A percentile compares a stretch with the other conserved stretches of the same genome.
Evolutionary conservation across 805 yeast species (phyloP).

Genomic region (Metschnikowia similis): DNA sequence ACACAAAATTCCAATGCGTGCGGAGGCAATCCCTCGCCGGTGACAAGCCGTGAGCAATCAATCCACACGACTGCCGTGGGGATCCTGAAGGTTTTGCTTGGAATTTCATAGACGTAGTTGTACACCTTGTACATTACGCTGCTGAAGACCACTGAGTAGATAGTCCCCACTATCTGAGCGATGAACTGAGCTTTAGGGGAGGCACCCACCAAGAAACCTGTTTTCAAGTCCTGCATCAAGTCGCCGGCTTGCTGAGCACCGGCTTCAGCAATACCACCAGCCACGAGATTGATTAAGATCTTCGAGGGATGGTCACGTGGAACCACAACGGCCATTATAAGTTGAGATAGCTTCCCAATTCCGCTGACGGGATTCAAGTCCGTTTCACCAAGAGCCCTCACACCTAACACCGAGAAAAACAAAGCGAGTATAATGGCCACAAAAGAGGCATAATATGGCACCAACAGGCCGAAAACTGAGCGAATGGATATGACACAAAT

Average conservation of each 20-base stretch:
- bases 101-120: conserved; percentile 78
- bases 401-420: conserved; percentile 78
- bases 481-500: conserved; percentile 64
- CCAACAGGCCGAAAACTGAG: conserved; percentile 61
- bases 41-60: conserved; percentile 88
- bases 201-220: conserved; percentile 89
- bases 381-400: conserved; percentile 93
- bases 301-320: conserved; percentile 76
- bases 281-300: conserved; percentile 78
- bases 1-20: conserved; percentile 60
- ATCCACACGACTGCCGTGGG: conserved; percentile 98
- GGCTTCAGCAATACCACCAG: conserved; percentile 97
- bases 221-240: conserved; percentile 93
- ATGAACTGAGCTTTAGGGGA: conserved; percentile 87
- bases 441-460: conserved; percentile 67
- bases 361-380: conserved; percentile 97
- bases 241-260: conserved; percentile 99
- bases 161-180: conserved; percentile 86
- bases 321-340: conserved; percentile 76
- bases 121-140: conserved; percentile 80
- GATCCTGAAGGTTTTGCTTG: conserved; percentile 73
- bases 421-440: conserved; percentile 73
- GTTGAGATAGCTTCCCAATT: conserved; percentile 88
- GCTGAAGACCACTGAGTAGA: conserved; percentile 77
- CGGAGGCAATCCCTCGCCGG: conserved; percentile 87